Base-by-base conservation (phyloP, 1,284 basidiomycete genomes). In the Volvariella volvacea region DNA sequence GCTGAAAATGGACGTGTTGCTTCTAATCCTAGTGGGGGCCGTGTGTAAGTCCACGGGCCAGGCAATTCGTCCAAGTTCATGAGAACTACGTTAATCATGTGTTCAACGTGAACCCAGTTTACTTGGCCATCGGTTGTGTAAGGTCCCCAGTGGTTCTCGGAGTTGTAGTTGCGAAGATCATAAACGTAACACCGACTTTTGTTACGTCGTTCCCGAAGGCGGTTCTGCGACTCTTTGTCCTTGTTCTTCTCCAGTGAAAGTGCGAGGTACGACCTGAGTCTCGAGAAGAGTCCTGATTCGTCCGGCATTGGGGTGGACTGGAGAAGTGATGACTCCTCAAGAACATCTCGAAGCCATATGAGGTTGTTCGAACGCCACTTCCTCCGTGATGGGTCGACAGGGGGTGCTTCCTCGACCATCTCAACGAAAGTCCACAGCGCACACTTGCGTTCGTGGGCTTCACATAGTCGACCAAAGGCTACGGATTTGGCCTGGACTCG, bases 81-180 rank as follows among this genome's bases (percentile, higher is more conserved):
- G 38, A 68, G 52, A n/a, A 84, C 62, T 22, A 83, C 78, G 49
- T 73, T 77, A 48, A 78, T 61, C 39, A 83, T 63, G 47, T 74
- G 67, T 51, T 80, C 71, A 33, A 81, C 52, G 51, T 83, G 80
- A 42, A 68, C 60, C 82, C 82, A 86, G 52, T 83, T 72, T 44
- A 76, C 70, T 14, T 55, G 45, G 12, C 64, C 63, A 20, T 63
- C 59, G 28, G 55, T 45, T 15, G 60, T 52, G 52, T 73, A 81
- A 0, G 83, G 81, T 2, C 80, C 83, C 73, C 75, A 84, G 20
- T 62, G 57, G 45, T 67, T 78, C 28, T 64, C 60, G 30, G 50
- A 50, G 30, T 52, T 55, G 53, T 84, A 84, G 52, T 78, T 73
- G n/a, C 72, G 67, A 41, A 84, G 66, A 55, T 83, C 71, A 58